Base-by-base conservation (phyloP, 73 alveolate species). In the Paramecium sexaurelia region DNA sequence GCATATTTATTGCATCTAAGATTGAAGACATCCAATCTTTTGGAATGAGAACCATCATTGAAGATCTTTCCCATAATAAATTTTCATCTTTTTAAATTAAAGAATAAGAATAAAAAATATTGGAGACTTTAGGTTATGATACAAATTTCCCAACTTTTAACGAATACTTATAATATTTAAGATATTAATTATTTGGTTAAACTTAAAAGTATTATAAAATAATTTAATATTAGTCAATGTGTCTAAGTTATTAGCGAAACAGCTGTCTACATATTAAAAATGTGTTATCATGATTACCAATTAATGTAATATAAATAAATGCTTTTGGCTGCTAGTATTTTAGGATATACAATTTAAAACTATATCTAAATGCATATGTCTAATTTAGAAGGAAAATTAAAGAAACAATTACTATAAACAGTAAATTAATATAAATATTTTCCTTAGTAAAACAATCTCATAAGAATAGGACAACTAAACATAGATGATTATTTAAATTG, bases 1-100 rank as follows among this genome's bases (percentile, higher is more conserved):
- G 96, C 27, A 97, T 97, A 92, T 95, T 95, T 61, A 71, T 97
- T 33, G 97, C 99, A 43, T 92, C 98, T 19, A 97, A 97, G 83
- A 55, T 92, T 66, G 96, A 96, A 87, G 99, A 97, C 71, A 55
- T 94, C 39, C 8, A 47, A 15, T 98, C 73, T 26, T 51, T 92
- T 47, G 67, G 84, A 15, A 29, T 92, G 0, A 39, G 40, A 68
- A 78, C 69, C 7, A 57, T 86, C 2, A 85, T 27, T 13, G 75
- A n/a, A 19, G 55, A 22, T 1, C 86, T 86, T 66, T 61, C 84
- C 6, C 94, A 88, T 56, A 88, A 71, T 17, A 88, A 88, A 88
- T 88, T 69, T 20, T 20, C 61, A 20, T 26, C 45, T 6, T 27
- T 7, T 36, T 22, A 68, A 51, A 88, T 88, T 4, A 88, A 82